Conservation (phyloP, 2,329 filamentous ascomycete genomes). For the Mycosphaerella arachidis region DNA sequence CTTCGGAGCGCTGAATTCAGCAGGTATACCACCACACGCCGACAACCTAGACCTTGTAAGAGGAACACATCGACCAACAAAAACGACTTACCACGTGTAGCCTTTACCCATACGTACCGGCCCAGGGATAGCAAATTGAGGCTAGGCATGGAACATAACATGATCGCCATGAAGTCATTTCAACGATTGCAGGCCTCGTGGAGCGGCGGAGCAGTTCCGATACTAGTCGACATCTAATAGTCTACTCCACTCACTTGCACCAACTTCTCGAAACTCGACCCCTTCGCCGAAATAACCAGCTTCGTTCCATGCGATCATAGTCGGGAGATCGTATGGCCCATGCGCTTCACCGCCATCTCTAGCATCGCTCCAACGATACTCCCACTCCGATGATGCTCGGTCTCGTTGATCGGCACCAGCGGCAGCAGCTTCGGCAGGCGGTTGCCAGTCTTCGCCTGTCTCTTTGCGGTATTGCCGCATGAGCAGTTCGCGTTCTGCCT, state of each 20-base stretch:
- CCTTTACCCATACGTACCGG: not conserved
- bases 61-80: not conserved
- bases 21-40: not conserved
- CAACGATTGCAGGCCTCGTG: not conserved
- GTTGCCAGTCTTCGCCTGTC: conserved; percentile 79
- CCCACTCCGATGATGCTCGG: conserved; percentile 53
- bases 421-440: conserved; percentile 30
- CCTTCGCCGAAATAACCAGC: conserved; percentile 91
- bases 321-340: conserved; percentile 78
- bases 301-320: conserved; percentile 87
- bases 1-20: not conserved
- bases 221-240: conserved; percentile 33
- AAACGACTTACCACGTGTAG: not conserved
- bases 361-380: conserved; percentile 88
- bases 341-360: conserved; percentile 73
- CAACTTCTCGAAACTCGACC: conserved; percentile 55
- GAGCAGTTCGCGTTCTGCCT: conserved; percentile 77
- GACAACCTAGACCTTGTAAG: not conserved
- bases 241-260: conserved; percentile 41
- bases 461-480: conserved; percentile 79
- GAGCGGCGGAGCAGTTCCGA: not conserved
- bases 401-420: conserved; percentile 1
- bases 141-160: not conserved
- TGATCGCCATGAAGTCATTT: not conserved
- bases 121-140: not conserved